Percentiles rank a stretch among this genome's conserved stretches.
These are phyloP conservation scores for Hirschfeldia incana DNA, from an alignment of 345 rosid genomes.

Conservation along the genomic window DNA sequence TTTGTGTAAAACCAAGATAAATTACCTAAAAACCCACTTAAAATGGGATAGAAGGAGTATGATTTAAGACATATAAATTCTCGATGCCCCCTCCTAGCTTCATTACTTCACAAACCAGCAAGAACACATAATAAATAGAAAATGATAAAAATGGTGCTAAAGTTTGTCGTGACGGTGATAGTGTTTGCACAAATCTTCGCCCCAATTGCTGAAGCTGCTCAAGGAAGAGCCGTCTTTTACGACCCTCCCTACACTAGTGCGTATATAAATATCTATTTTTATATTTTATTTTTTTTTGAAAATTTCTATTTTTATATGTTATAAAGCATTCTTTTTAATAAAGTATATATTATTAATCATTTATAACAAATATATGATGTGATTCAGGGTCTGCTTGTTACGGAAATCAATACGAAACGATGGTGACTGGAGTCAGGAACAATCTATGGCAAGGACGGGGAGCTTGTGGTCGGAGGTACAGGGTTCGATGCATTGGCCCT, in stretches of 20 bases:
- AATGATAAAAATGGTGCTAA: slow-evolving; percentile 3
- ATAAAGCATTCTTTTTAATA: not conserved
- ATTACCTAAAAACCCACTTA: too few species aligned
- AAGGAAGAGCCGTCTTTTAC: slow-evolving; percentile 39
- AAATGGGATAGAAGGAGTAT: too few species aligned
- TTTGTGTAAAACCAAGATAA: too few species aligned
- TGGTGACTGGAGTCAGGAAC: slow-evolving; percentile 49
- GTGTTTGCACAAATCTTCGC: slow-evolving; percentile 29
- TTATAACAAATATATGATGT: slow-evolving; percentile 3
- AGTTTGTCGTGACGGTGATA: slow-evolving; percentile 11
- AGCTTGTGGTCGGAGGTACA: slow-evolving; percentile 56
- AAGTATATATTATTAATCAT: not conserved
- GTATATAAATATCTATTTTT: not conserved
- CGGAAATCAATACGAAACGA: slow-evolving; percentile 12
- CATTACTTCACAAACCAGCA: slow-evolving; percentile 18
- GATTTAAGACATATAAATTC: not conserved
- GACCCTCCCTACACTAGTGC: slow-evolving; percentile 41
- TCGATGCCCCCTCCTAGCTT: slow-evolving; percentile 9
- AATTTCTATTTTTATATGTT: not conserved
- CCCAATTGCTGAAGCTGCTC: slow-evolving; percentile 36
- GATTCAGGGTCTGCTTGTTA: slow-evolving; percentile 47
- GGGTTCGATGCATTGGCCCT: slow-evolving; percentile 46
- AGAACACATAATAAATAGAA: not conserved
- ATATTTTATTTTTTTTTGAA: too few species aligned
- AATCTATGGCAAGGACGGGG: slow-evolving; percentile 35